Conservation (phyloP, 2,329 filamentous ascomycete species). For the Paraphoma chrysanthemicola region DNA sequence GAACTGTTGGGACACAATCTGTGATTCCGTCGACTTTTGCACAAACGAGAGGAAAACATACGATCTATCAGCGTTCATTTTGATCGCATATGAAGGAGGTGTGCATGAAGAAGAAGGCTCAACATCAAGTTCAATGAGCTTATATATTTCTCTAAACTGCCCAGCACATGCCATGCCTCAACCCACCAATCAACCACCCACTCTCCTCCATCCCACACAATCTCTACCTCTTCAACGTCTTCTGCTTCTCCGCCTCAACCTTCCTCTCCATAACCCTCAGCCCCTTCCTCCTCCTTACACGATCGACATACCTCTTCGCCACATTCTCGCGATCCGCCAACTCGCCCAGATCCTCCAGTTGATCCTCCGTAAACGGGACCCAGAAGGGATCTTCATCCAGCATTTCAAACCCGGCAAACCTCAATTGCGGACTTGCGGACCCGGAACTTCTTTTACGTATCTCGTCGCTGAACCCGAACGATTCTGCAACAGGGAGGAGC, state of each 20-base stretch:
- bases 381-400: conserved; percentile 97
- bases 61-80: too few relatives aligned
- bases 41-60: too few relatives aligned
- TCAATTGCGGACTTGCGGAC: conserved; percentile 87
- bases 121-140: too few relatives aligned
- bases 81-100: too few relatives aligned
- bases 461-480: conserved; percentile 94
- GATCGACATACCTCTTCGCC: conserved; percentile 94
- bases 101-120: too few relatives aligned
- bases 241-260: conserved; percentile 92
- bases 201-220: too few relatives aligned
- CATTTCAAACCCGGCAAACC: conserved; percentile 91
- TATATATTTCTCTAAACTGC: too few relatives aligned
- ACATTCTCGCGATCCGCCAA: conserved; percentile 94
- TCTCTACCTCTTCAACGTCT: conserved; percentile 67
- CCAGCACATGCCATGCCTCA: too few relatives aligned
- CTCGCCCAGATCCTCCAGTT: conserved; percentile 94
- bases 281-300: conserved; percentile 85
- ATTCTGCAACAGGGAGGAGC: conserved; percentile 88
- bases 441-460: conserved; percentile 94
- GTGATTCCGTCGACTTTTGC: too few relatives aligned
- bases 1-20: too few relatives aligned
- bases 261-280: conserved; percentile 75
- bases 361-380: conserved; percentile 95
- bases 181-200: too few relatives aligned